Evolutionary conservation across 2,329 filamentous ascomycete species (phyloP).

Genomic region (Trichoderma endophyticum): DNA sequence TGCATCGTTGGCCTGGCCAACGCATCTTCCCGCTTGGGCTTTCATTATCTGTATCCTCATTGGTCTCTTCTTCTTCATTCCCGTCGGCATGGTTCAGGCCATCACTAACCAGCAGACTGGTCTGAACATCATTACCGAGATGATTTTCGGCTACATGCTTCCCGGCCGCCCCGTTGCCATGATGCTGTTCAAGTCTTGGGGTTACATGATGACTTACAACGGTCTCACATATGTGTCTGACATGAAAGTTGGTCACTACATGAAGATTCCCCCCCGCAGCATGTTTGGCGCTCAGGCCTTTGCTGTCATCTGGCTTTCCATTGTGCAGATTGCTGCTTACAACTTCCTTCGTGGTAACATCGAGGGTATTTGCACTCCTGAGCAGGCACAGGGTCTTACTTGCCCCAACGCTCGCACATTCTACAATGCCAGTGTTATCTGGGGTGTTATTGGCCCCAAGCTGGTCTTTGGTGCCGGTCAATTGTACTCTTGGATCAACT

Average conservation of each 20-base stretch:
- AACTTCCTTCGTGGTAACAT: slow-evolving; percentile 48
- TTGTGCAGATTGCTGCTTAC: slow-evolving; percentile 38
- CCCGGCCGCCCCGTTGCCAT: slow-evolving; percentile 47
- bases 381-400: slow-evolving; percentile 50
- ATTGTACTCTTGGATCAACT: slow-evolving; percentile 49
- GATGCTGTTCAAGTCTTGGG: slow-evolving; percentile 49
- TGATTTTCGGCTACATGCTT: slow-evolving; percentile 48
- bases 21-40: slow-evolving; percentile 44
- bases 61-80: slow-evolving; percentile 40
- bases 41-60: slow-evolving; percentile 41
- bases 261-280: slow-evolving; percentile 51
- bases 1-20: slow-evolving; percentile 33
- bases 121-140: slow-evolving; percentile 48
- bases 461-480: slow-evolving; percentile 36
- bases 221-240: slow-evolving; percentile 47
- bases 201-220: slow-evolving; percentile 46
- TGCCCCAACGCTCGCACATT: slow-evolving; percentile 58
- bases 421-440: slow-evolving; percentile 58
- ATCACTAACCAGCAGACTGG: slow-evolving; percentile 49
- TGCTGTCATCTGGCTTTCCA: slow-evolving; percentile 39
- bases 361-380: slow-evolving; percentile 46
- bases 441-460: slow-evolving; percentile 54
- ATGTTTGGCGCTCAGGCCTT: slow-evolving; percentile 47
- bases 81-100: slow-evolving; percentile 45
- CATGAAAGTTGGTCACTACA: slow-evolving; percentile 52